Conservation (phyloP, 2,329 filamentous ascomycete genomes). For the Hymenoscyphus occultus region DNA sequence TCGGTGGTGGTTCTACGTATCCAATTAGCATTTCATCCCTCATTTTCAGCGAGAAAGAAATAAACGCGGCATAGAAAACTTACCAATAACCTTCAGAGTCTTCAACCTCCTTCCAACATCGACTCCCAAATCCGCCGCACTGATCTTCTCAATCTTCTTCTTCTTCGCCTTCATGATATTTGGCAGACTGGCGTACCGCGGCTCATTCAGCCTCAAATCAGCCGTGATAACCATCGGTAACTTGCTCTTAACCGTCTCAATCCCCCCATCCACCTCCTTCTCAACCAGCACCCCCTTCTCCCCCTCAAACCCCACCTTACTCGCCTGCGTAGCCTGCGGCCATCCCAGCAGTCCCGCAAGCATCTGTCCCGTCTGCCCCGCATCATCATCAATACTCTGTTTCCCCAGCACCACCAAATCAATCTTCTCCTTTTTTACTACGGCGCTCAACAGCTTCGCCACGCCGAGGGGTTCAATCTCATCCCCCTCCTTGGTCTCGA, state of each 20-base stretch:
- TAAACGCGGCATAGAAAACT: conserved; percentile 36
- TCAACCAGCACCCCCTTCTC: conserved; percentile 73
- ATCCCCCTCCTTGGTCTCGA: conserved; percentile 72
- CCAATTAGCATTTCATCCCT: conserved; percentile 17
- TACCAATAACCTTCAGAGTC: conserved; percentile 83
- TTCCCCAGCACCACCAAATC: conserved; percentile 95
- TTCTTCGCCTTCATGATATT: conserved; percentile 99
- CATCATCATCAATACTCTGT: conserved; percentile 97
- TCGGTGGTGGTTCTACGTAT: conserved; percentile 70
- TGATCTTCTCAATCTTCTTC: conserved; percentile 96
- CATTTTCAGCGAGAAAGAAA: not conserved
- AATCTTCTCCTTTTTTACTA: conserved; percentile 78
- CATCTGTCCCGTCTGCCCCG: conserved; percentile 97
- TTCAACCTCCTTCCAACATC: conserved; percentile 75
- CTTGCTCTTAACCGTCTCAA: conserved; percentile 81
- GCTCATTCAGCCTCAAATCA: conserved; percentile 91
- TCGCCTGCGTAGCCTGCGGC: conserved; percentile 93
- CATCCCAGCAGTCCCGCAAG: conserved; percentile 87
- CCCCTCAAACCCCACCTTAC: conserved; percentile 71
- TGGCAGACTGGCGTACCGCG: conserved; percentile 88
- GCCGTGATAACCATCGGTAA: conserved; percentile 94
- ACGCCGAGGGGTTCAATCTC: conserved; percentile 87
- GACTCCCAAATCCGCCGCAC: conserved; percentile 75
- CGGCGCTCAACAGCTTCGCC: conserved; percentile 80
- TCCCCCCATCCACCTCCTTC: conserved; percentile 91